phyloP scores from a whole-genome alignment of 177 flowering plant genomes.

The Telopea speciosissima region DNA sequence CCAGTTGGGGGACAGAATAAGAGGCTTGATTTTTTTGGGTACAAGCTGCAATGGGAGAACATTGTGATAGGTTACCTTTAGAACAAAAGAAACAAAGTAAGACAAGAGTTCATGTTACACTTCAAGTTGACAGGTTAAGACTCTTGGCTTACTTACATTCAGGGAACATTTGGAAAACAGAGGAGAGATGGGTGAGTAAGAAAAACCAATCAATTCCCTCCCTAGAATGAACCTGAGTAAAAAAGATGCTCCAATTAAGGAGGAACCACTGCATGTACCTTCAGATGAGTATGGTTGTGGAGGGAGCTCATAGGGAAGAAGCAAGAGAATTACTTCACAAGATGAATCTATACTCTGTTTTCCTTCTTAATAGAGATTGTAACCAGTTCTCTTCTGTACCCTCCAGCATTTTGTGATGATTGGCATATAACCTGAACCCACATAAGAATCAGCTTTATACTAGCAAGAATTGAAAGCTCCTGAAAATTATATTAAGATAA shows the following conservation, averaged over 20 bases:
- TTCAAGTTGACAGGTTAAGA: constrained; percentile 57
- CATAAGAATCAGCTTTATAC: not conserved
- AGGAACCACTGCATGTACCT: constrained; percentile 37
- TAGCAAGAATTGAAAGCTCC: not conserved
- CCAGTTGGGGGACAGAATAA: too few relatives aligned
- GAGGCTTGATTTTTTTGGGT: not conserved
- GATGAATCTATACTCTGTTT: constrained; percentile 22
- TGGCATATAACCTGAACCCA: not conserved
- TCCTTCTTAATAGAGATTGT: constrained; percentile 56
- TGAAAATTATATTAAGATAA: too few relatives aligned
- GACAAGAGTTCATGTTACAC: constrained; percentile 18
- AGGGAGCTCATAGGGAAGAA: constrained; percentile 90
- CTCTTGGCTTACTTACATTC: too few relatives aligned
- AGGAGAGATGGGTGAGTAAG: not conserved
- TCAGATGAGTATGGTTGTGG: constrained; percentile 68
- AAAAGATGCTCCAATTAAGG: not conserved
- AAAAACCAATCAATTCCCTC: not conserved
- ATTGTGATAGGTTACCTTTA: not conserved
- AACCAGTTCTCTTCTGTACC: constrained; percentile 41
- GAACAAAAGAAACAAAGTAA: too few relatives aligned
- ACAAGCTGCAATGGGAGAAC: not conserved
- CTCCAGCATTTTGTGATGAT: constrained; percentile 18
- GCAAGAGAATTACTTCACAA: constrained; percentile 48
- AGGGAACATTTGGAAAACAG: constrained; percentile 67
- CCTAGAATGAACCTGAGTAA: not conserved